Evolutionary conservation across 768 basidiomycete genomes (phyloP).

Genomic region (Suillus occidentalis): DNA sequence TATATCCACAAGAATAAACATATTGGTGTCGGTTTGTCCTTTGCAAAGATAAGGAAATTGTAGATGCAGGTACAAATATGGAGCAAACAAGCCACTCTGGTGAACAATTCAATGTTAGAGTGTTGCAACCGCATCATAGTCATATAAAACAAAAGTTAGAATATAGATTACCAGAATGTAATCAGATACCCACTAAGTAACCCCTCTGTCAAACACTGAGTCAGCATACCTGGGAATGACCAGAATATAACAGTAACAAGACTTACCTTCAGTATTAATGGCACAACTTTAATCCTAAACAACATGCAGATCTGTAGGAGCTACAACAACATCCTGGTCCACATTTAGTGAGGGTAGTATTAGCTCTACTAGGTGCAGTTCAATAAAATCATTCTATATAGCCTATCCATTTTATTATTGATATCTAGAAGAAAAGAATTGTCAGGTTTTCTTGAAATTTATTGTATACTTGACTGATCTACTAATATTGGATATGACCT

Average conservation of each 20-base stretch:
- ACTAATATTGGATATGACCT: background rate
- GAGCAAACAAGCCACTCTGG: no score
- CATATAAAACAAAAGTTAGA: background rate
- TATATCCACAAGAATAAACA: no score
- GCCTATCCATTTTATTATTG: background rate
- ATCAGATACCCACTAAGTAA: background rate
- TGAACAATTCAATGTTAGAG: no score
- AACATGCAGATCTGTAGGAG: background rate
- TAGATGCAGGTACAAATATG: no score
- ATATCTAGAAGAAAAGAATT: background rate
- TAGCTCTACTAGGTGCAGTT: background rate
- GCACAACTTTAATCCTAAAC: background rate
- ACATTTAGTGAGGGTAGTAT: background rate
- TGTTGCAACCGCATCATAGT: no score
- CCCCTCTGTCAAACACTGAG: background rate
- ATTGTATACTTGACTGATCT: background rate
- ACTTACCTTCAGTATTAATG: background rate
- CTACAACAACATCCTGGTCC: background rate
- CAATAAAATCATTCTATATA: background rate
- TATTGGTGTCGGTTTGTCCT: no score
- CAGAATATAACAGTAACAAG: background rate
- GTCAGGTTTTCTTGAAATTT: background rate
- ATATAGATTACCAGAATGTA: background rate
- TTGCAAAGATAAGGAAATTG: no score
- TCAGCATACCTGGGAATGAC: background rate